Evolutionary conservation across 73 alveolate genomes (phyloP).

Genomic region (Paramecium octaurelia): DNA sequence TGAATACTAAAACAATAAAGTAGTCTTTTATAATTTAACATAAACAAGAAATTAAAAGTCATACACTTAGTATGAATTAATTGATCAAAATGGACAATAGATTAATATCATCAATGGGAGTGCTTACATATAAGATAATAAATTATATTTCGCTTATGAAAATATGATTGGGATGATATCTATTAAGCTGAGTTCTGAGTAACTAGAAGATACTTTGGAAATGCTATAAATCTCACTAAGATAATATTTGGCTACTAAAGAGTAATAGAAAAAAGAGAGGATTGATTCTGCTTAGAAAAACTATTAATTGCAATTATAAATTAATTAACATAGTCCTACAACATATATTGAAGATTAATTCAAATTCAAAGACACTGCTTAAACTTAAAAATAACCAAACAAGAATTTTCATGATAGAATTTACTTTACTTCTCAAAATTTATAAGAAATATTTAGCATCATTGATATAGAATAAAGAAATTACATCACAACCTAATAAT

Average conservation of each 20-base stretch:
- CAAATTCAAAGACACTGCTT: neutral
- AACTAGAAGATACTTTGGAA: slow-evolving; percentile 28
- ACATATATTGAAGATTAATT: neutral
- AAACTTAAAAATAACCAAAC: neutral
- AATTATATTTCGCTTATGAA: slow-evolving; percentile 27
- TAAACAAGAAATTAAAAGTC: neutral
- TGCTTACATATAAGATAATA: neutral
- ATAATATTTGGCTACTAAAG: neutral
- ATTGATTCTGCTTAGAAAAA: slow-evolving; percentile 10
- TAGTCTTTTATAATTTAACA: neutral
- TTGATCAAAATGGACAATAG: neutral
- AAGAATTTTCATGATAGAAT: slow-evolving; percentile 32
- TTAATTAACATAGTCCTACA: neutral
- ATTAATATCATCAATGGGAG: neutral
- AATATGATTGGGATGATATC: slow-evolving; percentile 2
- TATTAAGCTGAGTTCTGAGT: neutral
- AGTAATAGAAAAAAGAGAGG: neutral
- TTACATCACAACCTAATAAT: neutral
- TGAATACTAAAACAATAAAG: neutral
- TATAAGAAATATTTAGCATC: neutral
- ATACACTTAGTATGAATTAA: neutral
- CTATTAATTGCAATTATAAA: neutral
- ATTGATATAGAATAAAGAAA: neutral
- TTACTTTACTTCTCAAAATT: neutral
- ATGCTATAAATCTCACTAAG: neutral